phyloP scores from a whole-genome alignment of 2,329 filamentous ascomycete genomes.

The Metarhizium humberi region DNA sequence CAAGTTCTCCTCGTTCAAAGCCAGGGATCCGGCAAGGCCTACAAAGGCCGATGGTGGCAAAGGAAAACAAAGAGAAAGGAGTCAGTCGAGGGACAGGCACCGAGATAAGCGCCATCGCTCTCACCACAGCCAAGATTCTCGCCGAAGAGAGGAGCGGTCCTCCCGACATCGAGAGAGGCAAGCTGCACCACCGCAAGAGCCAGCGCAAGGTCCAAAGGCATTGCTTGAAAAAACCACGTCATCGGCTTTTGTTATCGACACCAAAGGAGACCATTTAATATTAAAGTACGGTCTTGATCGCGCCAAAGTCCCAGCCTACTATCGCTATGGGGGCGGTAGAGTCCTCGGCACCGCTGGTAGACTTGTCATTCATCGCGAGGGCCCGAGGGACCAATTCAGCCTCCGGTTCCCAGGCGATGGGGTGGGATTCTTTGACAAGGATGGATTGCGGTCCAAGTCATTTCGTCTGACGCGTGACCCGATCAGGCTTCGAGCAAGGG shows the following conservation, averaged over 20 bases:
- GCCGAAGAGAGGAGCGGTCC: neutral
- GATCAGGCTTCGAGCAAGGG: conserved; percentile 28
- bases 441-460: conserved; percentile 34
- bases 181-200: neutral
- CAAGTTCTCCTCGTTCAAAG: conserved; percentile 66
- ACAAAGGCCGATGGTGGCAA: conserved; percentile 8
- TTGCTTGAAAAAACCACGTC: conserved; percentile 6
- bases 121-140: neutral
- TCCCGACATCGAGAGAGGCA: neutral
- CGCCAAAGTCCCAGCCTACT: conserved; percentile 62
- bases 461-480: conserved; percentile 26
- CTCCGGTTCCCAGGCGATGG: conserved; percentile 35
- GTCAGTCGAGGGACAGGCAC: neutral
- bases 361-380: conserved; percentile 58
- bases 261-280: conserved; percentile 67
- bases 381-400: conserved; percentile 46
- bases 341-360: conserved; percentile 56
- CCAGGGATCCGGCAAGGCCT: conserved; percentile 29
- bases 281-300: conserved; percentile 63
- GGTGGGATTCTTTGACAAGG: conserved; percentile 28
- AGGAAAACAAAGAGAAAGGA: conserved; percentile 11
- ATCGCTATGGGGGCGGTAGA: conserved; percentile 56
- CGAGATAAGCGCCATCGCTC: conserved; percentile 8
- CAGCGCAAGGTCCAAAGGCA: conserved; percentile 2
- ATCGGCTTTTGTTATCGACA: conserved; percentile 53